Conservation (phyloP, 2,329 filamentous ascomycete species). For the Ustulina deusta region DNA sequence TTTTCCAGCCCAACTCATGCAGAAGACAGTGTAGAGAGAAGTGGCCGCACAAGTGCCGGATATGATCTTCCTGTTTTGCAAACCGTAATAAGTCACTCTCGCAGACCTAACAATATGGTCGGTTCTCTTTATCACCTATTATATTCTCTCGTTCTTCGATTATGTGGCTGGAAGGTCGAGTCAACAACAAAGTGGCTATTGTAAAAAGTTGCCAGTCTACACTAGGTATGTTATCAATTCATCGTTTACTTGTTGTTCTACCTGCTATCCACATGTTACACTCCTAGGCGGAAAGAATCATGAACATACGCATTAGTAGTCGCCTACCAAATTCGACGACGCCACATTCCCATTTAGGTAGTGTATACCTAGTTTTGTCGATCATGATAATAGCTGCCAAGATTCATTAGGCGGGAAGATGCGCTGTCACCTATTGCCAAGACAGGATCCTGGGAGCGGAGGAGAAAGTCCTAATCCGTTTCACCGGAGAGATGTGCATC, state of each 20-base stretch:
- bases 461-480: conserved; percentile 11
- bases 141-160: not conserved
- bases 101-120: not conserved
- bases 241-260: not conserved
- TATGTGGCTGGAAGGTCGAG: not conserved
- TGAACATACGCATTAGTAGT: not conserved
- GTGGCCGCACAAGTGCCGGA: not conserved
- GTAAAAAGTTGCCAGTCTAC: no score
- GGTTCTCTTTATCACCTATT: not conserved
- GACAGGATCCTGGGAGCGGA: not conserved
- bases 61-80: not conserved
- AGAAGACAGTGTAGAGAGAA: not conserved
- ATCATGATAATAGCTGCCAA: conserved; percentile 28
- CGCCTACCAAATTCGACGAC: no score
- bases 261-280: not conserved
- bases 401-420: conserved; percentile 30
- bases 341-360: not conserved
- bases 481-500: conserved; percentile 9
- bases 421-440: conserved; percentile 26
- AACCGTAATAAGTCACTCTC: conserved; percentile 1
- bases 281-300: not conserved
- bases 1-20: conserved; percentile 8
- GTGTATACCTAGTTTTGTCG: not conserved
- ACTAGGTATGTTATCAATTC: no score
- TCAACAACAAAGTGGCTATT: not conserved